Evolutionary conservation across 768 basidiomycete species (phyloP), one percentile per base, ranked within the genome.

Genomic region (Psilocybe sp.): DNA sequence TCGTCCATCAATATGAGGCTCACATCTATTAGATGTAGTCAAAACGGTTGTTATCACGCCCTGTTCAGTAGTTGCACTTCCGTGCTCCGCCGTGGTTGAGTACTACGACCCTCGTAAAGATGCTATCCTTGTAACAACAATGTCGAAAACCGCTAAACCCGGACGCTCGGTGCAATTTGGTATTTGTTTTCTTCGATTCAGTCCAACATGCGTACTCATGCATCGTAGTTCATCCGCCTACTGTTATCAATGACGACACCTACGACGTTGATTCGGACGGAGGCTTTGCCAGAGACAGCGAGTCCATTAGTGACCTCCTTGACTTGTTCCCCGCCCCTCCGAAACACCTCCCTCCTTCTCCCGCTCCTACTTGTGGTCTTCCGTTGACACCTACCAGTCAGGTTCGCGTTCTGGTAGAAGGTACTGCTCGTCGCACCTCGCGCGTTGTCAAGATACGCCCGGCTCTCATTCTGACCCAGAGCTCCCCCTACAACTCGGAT

Each of bases 241-340:
- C 46, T 31, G 44, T 53, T 19, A 40, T 56, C 10, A 47, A 48
- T 5, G 42, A 49, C n/a, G 15, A 15, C 31, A 15, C 33, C 14
- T 19, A n/a, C 12, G 35, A 40, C 19, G 28, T 7, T 35, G 23
- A 23, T 13, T 38, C 32, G 34, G 19, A 38, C 10, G 46, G 46
- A 18, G 43, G 43, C 31, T 19, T 32, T 28, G 9, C 5, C 12
- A 45, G 45, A 37, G 23, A 52, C 32, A 47, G 46, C 6, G 47
- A 46, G 1, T 53, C 52, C 15, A 53, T 62, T 4, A 41, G 52
- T 31, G 62, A 60, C 36, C 50, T 63, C 33, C 37, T 63, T 16
- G 46, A 51, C 36, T 52, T 56, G 28, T 63, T 63, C 42, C 60
- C 62, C 4, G 38, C 49, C 13, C 54, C 58, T 14, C 62, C 60